Evolutionary conservation across 352 stramenopile genomes (phyloP), one percentile per base, ranked within the genome.

Genomic region (Globisporangium alternatum): DNA sequence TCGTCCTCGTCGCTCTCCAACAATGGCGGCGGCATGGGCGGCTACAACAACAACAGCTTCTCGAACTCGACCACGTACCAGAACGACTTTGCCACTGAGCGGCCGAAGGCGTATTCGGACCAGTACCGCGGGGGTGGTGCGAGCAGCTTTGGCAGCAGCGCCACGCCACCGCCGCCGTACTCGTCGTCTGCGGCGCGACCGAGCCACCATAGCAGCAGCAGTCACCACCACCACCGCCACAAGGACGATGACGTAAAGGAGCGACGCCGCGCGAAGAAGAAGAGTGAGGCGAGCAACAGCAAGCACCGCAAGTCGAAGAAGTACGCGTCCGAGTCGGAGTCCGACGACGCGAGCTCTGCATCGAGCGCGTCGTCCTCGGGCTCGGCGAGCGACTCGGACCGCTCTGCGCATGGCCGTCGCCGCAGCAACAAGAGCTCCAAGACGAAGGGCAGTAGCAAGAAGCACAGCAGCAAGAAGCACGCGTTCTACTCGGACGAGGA

Each of bases 51-150:
- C 13, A 55, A 12, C 48, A 60, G 51, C 61, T 61, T 55, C 30
- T 45, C 59, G 17, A 47, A 39, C 37, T 58, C 51, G 43, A 60
- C n/a, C 31, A 66, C 63, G 55, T 90, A 90, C 62, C 81, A 90
- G 65, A 90, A 90, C 59, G 81, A 90, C 64, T 90, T 90, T 72
- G 80, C 74, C 1, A 88, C 78, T 1, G 76, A 89, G 68, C 73
- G 81, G 54, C 81, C 81, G 0, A 78, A 77, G 31, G 54, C 74
- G 21, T 90, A 88, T 66, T 77, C 75, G 22, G 81, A 90, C 55
- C 28, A 43, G 35, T 45, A 47, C 56, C 13, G 60, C 28, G 51
- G 37, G 17, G 33, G 13, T 17, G 6, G 10, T 31, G 70, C 62
- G 51, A 62, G 56, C 51, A 64, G 41, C 37, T 33, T 53, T 33